Evolutionary conservation across 169 alveolate species (phyloP), one percentile per base, ranked within the genome.

Genomic region (Cryptosporidium tyzzeri): DNA sequence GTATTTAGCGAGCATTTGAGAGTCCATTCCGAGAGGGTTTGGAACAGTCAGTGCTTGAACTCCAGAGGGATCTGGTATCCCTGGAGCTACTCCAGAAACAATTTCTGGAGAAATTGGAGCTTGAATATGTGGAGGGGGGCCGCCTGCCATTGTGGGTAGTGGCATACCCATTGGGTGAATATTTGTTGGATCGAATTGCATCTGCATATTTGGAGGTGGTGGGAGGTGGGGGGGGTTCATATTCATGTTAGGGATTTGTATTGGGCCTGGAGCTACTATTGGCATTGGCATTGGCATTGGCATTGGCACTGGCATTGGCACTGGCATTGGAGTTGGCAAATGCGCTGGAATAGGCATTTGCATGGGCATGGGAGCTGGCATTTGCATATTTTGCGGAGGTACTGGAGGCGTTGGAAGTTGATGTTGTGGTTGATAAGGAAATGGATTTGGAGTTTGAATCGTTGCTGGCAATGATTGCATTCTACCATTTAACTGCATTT

Each of bases 1-100:
- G 41, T 80, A 80, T 48, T 80, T 59, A 8, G 89, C 89, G 18
- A 80, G 75, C 75, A 65, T 80, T 29, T 59, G 89, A 12, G 89
- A 80, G 48, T 80, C 89, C 75, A 73, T 55, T 53, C 86, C 86
- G 18, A 73, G 58, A 16, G 86, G 86, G 50, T 73, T 73, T 26
- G 35, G 44, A n/a, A 37, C 58, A 26, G 14, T 65, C 33, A 0
- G 23, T 29, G 53, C 71, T n/a, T 50, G 23, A 4, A 33, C 51
- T 18, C 65, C 65, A 53, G 26, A 0, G 5, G 71, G 26, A n/a
- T 3, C 50, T 16, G 23, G 8, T 1, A 65, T 8, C 53, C 71
- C 71, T 7, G 71, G 50, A 65, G 29, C 23, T 1, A 35, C 3
- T 41, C 48, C 48, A 41, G 48, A 26, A 23, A 39, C 29, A 69